Conservation (phyloP, 2,329 filamentous ascomycete genomes). For the Mycosphaerelloides madeirae region DNA sequence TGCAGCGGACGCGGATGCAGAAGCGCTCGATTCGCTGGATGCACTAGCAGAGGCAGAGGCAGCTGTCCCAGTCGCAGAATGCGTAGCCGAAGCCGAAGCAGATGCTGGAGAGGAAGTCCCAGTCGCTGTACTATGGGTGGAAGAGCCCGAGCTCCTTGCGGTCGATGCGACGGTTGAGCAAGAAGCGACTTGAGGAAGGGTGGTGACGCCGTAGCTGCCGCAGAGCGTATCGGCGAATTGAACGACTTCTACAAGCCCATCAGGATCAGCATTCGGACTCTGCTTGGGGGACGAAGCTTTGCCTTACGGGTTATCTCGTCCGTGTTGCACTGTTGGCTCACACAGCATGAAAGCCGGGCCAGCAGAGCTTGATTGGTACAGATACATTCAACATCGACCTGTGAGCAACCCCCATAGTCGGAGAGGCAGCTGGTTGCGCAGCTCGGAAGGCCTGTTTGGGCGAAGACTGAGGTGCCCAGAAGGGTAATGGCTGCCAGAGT, state of each 20-base stretch:
- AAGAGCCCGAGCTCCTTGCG: neutral
- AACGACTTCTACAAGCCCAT: conserved; percentile 35
- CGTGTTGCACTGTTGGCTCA: conserved; percentile 32
- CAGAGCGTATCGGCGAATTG: conserved; percentile 40
- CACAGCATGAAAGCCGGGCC: conserved; percentile 39
- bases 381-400: conserved; percentile 40
- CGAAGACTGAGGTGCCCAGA: conserved; percentile 17
- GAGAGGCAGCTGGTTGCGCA: conserved; percentile 36
- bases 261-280: neutral
- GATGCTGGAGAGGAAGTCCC: neutral
- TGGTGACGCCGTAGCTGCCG: conserved; percentile 33
- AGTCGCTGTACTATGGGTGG: neutral
- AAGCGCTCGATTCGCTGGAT: neutral
- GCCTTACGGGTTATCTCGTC: conserved; percentile 31
- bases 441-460: conserved; percentile 24
- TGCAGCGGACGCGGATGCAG: conserved; percentile 2
- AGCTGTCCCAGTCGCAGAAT: neutral
- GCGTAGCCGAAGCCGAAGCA: neutral
- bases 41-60: neutral
- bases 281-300: neutral
- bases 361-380: conserved; percentile 37
- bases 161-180: conserved; percentile 22
- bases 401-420: conserved; percentile 35
- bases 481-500: conserved; percentile 15
- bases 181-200: conserved; percentile 38